Percentiles rank a stretch among this genome's conserved stretches.
phyloP scores from a whole-genome alignment of 768 basidiomycete species.

The Auriscalpium microsporum region DNA sequence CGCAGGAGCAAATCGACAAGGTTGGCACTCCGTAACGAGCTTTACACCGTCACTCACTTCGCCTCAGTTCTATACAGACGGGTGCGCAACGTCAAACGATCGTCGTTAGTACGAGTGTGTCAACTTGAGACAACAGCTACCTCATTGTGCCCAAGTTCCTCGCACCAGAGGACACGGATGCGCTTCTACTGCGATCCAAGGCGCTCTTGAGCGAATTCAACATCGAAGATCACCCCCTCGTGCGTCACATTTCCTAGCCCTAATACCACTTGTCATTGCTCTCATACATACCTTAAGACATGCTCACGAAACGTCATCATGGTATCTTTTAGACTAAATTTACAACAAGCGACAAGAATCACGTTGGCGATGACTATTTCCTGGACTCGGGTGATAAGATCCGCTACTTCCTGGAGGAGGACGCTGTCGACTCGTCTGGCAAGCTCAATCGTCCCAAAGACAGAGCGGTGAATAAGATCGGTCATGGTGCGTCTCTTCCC shows the following conservation, averaged over 20 bases:
- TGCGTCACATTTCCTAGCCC: slow-evolving; percentile 24
- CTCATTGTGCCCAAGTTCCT: slow-evolving; percentile 74
- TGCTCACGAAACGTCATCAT: too few relatives aligned
- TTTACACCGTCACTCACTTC: too few relatives aligned
- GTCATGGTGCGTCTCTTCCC: slow-evolving; percentile 49
- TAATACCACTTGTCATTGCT: too few relatives aligned
- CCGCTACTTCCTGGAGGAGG: slow-evolving; percentile 89
- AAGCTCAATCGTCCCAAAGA: slow-evolving; percentile 65
- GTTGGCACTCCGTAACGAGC: too few relatives aligned
- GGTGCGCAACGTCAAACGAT: background rate
- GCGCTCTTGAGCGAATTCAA: slow-evolving; percentile 73
- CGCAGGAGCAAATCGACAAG: too few relatives aligned
- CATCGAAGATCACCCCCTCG: slow-evolving; percentile 72
- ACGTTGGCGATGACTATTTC: slow-evolving; percentile 92
- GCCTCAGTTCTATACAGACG: background rate
- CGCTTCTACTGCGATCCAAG: slow-evolving; percentile 63
- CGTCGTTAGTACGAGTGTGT: background rate
- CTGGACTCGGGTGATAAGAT: slow-evolving; percentile 90
- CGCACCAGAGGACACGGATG: slow-evolving; percentile 41
- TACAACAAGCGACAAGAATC: slow-evolving; percentile 67
- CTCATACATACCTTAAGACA: too few relatives aligned
- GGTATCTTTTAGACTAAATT: slow-evolving; percentile 68
- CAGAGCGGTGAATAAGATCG: slow-evolving; percentile 90
- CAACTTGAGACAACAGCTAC: slow-evolving; percentile 41
- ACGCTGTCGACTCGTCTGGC: slow-evolving; percentile 62